Percentiles rank a stretch among this genome's conserved stretches.
Evolutionary conservation across 2,329 filamentous ascomycete genomes (phyloP).

Genomic region (Trichoderma asperellum): DNA sequence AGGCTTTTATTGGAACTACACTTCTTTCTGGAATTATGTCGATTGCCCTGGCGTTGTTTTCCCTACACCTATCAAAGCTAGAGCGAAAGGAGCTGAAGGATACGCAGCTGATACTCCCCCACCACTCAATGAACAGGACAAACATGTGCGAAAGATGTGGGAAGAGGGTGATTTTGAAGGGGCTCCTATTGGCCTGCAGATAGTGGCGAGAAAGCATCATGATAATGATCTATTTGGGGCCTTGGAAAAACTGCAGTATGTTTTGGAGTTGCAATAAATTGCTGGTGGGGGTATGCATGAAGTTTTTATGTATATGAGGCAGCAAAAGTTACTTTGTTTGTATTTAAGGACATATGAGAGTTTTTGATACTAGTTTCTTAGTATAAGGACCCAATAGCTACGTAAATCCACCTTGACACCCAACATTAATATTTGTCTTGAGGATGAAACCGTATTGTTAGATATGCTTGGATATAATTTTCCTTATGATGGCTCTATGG

Average conservation of each 20-base stretch:
- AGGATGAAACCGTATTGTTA: neutral
- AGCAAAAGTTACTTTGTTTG: neutral
- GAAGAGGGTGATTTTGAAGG: constrained; percentile 28
- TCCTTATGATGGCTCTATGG: neutral
- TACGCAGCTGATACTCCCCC: constrained; percentile 22
- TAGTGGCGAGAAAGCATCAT: constrained; percentile 40
- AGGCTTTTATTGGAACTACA: constrained; percentile 38
- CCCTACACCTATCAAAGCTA: constrained; percentile 34
- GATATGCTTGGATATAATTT: neutral
- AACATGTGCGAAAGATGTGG: constrained; percentile 6
- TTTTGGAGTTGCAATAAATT: neutral
- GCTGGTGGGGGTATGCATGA: neutral
- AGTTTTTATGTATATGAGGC: neutral
- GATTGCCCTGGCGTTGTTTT: constrained; percentile 38
- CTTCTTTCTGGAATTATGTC: constrained; percentile 41
- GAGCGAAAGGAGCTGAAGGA: constrained; percentile 20
- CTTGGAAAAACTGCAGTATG: constrained; percentile 31
- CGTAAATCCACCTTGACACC: neutral
- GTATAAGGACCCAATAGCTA: neutral
- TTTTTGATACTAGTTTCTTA: neutral
- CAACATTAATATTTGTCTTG: neutral
- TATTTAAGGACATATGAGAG: neutral
- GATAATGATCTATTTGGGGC: constrained; percentile 43
- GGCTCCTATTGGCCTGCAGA: constrained; percentile 33
- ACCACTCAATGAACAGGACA: constrained; percentile 5